A percentile compares a stretch with the other conserved stretches of the same genome.
These are phyloP conservation scores for Discostella pseudostelligera DNA, from an alignment of 108 stramenopile species.

Conservation along the genomic window DNA sequence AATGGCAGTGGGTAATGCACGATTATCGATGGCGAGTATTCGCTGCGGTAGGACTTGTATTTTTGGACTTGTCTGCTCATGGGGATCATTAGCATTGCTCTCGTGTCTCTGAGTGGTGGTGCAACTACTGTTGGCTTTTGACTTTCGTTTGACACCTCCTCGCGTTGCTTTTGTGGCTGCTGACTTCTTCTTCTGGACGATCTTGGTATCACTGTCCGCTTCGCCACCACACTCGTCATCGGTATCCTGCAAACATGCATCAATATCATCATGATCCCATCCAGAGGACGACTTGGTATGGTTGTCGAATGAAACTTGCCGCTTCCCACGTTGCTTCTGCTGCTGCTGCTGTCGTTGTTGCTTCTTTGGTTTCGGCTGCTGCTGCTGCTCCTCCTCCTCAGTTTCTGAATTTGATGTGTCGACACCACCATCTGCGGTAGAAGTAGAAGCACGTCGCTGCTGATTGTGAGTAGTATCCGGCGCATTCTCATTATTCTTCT, in stretches of 20 bases:
- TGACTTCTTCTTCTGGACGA: neutral
- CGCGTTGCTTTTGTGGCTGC: neutral
- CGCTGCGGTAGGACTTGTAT: conserved; percentile 21
- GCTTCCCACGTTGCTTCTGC: neutral
- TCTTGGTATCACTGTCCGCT: neutral
- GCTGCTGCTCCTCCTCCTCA: neutral
- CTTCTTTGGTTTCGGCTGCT: neutral
- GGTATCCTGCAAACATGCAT: conserved; percentile 2
- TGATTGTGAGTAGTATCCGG: conserved; percentile 8
- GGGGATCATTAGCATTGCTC: neutral
- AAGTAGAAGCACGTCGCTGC: too few species aligned
- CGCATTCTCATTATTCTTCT: conserved; percentile 11
- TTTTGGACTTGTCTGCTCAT: neutral
- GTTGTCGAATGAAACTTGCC: neutral
- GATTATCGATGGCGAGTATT: conserved; percentile 43
- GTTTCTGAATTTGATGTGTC: neutral
- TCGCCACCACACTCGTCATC: conserved; percentile 3
- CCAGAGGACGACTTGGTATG: neutral
- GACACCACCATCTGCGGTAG: too few species aligned
- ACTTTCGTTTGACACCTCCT: neutral
- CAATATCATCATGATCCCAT: neutral
- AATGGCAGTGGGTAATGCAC: conserved; percentile 28
- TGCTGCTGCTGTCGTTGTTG: neutral
- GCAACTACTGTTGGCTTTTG: neutral
- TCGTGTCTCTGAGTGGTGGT: neutral